Base-by-base conservation (phyloP, 352 stramenopile species). In the Globisporangium canariense region DNA sequence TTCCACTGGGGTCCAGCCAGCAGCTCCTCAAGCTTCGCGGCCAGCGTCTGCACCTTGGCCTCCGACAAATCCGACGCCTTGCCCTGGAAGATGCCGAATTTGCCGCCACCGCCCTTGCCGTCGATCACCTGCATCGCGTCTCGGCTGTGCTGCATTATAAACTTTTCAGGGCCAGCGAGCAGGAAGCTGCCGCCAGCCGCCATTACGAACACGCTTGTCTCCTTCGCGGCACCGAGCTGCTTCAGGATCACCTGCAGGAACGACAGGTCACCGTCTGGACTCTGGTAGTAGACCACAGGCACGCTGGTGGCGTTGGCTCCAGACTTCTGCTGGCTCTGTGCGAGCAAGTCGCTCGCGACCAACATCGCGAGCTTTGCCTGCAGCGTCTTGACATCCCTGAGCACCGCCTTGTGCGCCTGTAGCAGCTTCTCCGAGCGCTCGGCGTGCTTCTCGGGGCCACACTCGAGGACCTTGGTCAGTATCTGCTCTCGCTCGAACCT, bases 81-180 rank as follows among this genome's bases (percentile, higher is more conserved):
- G 43, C 87, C 87, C 65, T 96, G 87, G 40, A 94, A 77, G n/a
- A 91, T 64, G 11, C 83, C 78, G 62, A 83, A 83, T 58, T 89
- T 91, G 47, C 83, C 83, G 46, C 83, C 81, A 13, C 86, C 86
- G 36, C 86, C 83, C 52, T 92, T 93, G 58, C 75, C 86, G 11
- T 86, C 81, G 54, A 95, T 88, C 13, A 81, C 53, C 9, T 75
- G 74, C 41, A 81, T 75, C 30, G 86, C 71, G 38, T 66, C 71
- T 53, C 76, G 80, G 40, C 78, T 81, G 60, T 91, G 71, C 54
- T 70, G 43, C 3, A 67, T 64, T 22, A 95, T 75, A 51, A 92
- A 77, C 16, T 65, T 70, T 3, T 65, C 57, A 30, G 82, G 78
- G 10, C 86, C 83, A 30, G 78, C 77, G n/a, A 95, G 66, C n/a